Base-by-base conservation (phyloP, 805 yeast species). In the Isabelozyma pseudorhagii region DNA sequence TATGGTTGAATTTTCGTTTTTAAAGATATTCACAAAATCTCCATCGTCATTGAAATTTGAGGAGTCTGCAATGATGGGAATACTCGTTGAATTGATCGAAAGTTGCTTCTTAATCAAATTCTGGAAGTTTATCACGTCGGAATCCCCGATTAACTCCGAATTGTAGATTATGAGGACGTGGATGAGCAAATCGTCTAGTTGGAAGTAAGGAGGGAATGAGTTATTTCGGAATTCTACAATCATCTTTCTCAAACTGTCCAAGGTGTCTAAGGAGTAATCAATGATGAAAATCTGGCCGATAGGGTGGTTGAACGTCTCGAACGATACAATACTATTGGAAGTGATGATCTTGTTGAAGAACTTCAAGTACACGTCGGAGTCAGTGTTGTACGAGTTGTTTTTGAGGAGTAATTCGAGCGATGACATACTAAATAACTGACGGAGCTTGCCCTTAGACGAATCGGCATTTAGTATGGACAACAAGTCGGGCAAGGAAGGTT, bases 241-340 rank as follows among this genome's bases (percentile, higher is more conserved):
- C 38, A 82, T 62, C 15, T 77, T 79, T 46, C 86, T 75, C 5
- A 94, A 83, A n/a, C 69, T 66, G 10, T 80, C 83, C 31, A 81
- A 64, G 0, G 78, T 51, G 49, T 84, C 88, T 11, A 67, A 54
- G 18, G 81, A 62, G 46, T 51, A 74, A 18, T 89, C 80, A 3
- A 90, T 72, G 0, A 85, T 84, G 46, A 90, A 75, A 11, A 93
- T 62, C 40, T 91, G 87, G 2, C 89, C 78, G 1, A 90, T 80
- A 0, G 97, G 97, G 62, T 92, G 97, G 55, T 87, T 84, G 64
- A 91, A 84, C 5, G 90, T 84, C 64, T 93, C 97, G 62, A 88
- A 89, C 1, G 93, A 84, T 2, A 89, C 82, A 8, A 88, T 67
- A 7, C 77, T 76, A 11, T 81, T 77, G 10, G 86, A 75, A 3